Evolutionary conservation across 371 early-diverging fungal species (phyloP), one percentile per base, ranked within the genome.

Genomic region (Apophysomyces elegans): DNA sequence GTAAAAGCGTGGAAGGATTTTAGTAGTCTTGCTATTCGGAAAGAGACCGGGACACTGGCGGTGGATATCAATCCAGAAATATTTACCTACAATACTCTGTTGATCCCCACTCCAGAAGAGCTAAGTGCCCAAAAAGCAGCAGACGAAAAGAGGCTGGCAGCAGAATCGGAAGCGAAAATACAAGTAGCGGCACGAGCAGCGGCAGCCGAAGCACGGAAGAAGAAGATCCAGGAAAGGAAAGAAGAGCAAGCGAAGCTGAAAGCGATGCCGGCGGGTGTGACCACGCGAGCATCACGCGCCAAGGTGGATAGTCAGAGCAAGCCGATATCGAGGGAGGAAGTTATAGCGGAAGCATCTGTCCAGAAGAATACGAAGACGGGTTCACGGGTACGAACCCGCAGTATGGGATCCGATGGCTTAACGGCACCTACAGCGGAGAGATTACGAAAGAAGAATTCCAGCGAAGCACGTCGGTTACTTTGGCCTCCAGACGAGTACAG

Each of bases 31-130:
- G 66, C 76, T 6, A 66, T 85, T 16, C 66, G 73, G 21, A 73
- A 76, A 26, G 64, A 71, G 46, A 72, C 79, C 21, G 86, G 86
- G 32, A 75, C 85, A 6, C 45, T 87, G 35, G 75, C 83, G 35
- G 68, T 78, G 4, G 74, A 69, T 7, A 72, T 87, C 18, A 78
- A 87, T 67, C 77, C 81, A 7, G 84, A 85, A 54, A 84, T 88
- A 6, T 86, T 87, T 36, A 71, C 77, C 1, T 86, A 84, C 72
- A 79, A 76, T 60, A 41, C 73, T 16, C 45, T 64, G 43, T 56
- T 61, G n/a, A 63, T 72, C 16, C 73, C 70, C n/a, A 63, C 68
- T 12, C 67, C 68, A 13, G 69, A 68, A 38, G 72, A 73, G 57
- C n/a, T 68, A 43, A 74, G 68, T 18, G 61, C 59, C 21, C 62